Evolutionary conservation across 1,284 basidiomycete species (phyloP).

Genomic region (Coniferiporia sulphurascens): DNA sequence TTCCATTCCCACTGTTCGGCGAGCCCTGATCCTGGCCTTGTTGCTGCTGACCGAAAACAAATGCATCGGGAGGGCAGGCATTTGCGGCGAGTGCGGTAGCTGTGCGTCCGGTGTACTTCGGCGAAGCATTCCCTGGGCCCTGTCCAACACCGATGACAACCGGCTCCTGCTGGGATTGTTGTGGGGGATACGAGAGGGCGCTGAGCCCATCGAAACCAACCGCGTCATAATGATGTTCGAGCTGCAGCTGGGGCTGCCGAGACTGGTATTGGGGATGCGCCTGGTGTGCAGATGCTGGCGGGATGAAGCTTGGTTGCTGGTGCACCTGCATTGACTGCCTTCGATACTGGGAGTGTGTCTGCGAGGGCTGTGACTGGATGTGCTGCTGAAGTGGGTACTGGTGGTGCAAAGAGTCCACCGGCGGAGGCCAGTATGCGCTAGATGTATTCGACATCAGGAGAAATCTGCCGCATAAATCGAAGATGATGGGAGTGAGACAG

Average conservation of each 20-base stretch:
- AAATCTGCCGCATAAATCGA: neutral
- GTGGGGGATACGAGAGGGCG: neutral
- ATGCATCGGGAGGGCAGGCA: constrained; percentile 1
- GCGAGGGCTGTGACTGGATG: neutral
- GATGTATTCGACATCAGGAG: constrained; percentile 3
- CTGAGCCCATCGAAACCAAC: constrained; percentile 8
- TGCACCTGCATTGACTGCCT: neutral
- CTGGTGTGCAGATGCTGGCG: neutral
- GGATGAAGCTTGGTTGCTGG: neutral
- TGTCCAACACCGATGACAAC: constrained; percentile 13
- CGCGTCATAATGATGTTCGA: constrained; percentile 10
- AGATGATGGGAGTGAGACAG: neutral
- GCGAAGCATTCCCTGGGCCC: constrained; percentile 11
- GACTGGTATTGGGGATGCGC: neutral
- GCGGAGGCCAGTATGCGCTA: neutral
- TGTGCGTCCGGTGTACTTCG: constrained; percentile 12
- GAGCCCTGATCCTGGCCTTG: neutral
- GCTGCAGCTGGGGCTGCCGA: constrained; percentile 7
- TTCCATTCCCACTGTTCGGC: neutral
- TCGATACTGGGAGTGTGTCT: neutral
- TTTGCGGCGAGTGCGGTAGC: constrained; percentile 13
- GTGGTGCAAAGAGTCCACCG: neutral
- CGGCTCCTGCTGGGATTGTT: neutral
- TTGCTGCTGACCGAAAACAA: constrained; percentile 9
- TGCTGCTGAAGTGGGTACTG: neutral